These are phyloP conservation scores for Ganoderma boninense DNA, from an alignment of 1,284 basidiomycete species.

Conservation along the genomic window DNA sequence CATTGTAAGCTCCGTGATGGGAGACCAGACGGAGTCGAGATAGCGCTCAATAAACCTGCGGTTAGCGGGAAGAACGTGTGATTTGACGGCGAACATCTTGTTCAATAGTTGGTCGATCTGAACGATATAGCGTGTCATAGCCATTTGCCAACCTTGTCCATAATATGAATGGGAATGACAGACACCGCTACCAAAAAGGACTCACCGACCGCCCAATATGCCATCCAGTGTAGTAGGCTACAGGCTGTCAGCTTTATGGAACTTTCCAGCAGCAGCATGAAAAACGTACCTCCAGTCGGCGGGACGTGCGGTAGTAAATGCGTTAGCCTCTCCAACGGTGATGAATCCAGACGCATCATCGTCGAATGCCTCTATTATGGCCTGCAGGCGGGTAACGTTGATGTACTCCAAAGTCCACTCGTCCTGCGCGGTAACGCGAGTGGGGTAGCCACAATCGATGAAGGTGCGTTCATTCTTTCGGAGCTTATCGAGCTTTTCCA, in stretches of 20 bases:
- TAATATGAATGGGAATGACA: not conserved
- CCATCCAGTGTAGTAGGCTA: conserved; percentile 39
- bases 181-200: not conserved
- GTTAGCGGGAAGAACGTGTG: conserved; percentile 28
- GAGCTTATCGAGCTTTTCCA: conserved; percentile 36
- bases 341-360: conserved; percentile 58
- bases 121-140: conserved; percentile 30
- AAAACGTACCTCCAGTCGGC: conserved; percentile 35
- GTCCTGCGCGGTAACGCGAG: conserved; percentile 33
- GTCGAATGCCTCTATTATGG: conserved; percentile 57
- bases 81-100: conserved; percentile 32
- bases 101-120: conserved; percentile 33
- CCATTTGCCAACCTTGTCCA: conserved; percentile 32
- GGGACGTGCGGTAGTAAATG: conserved; percentile 43
- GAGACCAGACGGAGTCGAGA: conserved; percentile 17
- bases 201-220: conserved; percentile 39
- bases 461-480: conserved; percentile 24
- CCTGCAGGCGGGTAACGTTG: conserved; percentile 51
- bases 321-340: conserved; percentile 56
- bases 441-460: conserved; percentile 23
- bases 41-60: conserved; percentile 27
- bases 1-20: conserved; percentile 8
- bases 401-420: conserved; percentile 55
- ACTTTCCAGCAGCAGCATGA: not conserved
- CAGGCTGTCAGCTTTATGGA: not conserved